A percentile compares a stretch with the other conserved stretches of the same genome.
Evolutionary conservation across 352 stramenopile species (phyloP).

Genomic region (Phytophthora capsici): DNA sequence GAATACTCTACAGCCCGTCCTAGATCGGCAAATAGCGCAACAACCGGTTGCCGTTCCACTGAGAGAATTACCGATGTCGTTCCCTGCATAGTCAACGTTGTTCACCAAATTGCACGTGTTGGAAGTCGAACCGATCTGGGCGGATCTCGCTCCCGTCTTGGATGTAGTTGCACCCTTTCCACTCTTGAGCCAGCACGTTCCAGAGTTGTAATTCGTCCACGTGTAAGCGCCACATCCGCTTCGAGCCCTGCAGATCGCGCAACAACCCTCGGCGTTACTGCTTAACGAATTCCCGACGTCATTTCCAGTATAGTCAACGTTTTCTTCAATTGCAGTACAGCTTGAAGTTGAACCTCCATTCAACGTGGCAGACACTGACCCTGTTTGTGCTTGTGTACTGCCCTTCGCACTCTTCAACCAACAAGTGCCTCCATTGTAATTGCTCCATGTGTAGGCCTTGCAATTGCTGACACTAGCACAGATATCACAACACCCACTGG

Average conservation of each 20-base stretch:
- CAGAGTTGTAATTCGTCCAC: conserved; percentile 55
- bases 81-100: conserved; percentile 44
- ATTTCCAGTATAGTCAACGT: conserved; percentile 42
- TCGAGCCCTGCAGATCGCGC: conserved; percentile 25
- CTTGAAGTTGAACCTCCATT: conserved; percentile 16
- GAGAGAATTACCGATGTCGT: conserved; percentile 40
- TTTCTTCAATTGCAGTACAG: conserved; percentile 36
- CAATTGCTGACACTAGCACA: conserved; percentile 37
- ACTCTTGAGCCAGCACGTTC: conserved; percentile 71
- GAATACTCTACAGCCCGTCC: conserved; percentile 46
- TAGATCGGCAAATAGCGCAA: conserved; percentile 35
- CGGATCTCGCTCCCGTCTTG: conserved; percentile 23
- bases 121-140: conserved; percentile 13
- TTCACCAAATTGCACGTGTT: conserved; percentile 32
- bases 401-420: conserved; percentile 60
- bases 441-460: conserved; percentile 57
- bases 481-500: conserved; percentile 44
- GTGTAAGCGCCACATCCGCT: conserved; percentile 49
- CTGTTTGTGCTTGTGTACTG: conserved; percentile 7
- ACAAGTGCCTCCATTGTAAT: conserved; percentile 58
- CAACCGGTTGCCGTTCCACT: conserved; percentile 30
- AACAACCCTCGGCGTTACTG: conserved; percentile 29
- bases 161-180: conserved; percentile 25
- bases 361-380: conserved; percentile 26
- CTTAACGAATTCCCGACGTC: conserved; percentile 26